These are phyloP conservation scores for Kandelia obovata DNA, from an alignment of 345 rosid species.

Conservation along the genomic window DNA sequence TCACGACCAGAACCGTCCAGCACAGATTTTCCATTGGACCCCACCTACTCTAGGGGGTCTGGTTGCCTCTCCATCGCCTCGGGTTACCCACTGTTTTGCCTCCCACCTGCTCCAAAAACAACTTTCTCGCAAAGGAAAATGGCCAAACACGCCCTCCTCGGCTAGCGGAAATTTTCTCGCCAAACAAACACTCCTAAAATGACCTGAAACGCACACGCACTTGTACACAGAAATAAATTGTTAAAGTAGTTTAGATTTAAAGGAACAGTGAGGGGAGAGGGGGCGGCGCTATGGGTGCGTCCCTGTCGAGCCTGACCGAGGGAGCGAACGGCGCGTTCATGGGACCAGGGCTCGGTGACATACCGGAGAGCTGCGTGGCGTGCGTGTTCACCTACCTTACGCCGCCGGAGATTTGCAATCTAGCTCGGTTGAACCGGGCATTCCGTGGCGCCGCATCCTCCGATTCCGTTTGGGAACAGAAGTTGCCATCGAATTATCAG, in stretches of 20 bases:
- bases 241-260: neutral
- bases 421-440: conserved; percentile 71
- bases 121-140: too few relatives aligned
- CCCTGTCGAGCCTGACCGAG: conserved; percentile 72
- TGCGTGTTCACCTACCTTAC: conserved; percentile 73
- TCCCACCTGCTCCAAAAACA: too few relatives aligned
- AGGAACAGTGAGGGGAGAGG: neutral
- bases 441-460: conserved; percentile 94
- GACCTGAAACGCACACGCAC: neutral
- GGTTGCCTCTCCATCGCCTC: too few relatives aligned
- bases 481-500: conserved; percentile 73
- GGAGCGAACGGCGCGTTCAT: conserved; percentile 41
- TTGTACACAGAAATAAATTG: neutral
- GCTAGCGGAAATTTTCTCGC: too few relatives aligned
- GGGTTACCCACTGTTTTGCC: too few relatives aligned
- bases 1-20: too few relatives aligned
- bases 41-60: too few relatives aligned
- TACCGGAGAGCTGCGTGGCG: conserved; percentile 93
- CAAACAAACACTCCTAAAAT: too few relatives aligned
- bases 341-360: conserved; percentile 80
- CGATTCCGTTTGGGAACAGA: conserved; percentile 85
- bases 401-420: conserved; percentile 97
- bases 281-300: conserved; percentile 58
- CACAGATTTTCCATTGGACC: too few relatives aligned
- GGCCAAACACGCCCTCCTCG: too few relatives aligned